Evolutionary conservation across 139 green algal genomes (phyloP).

Genomic region (Axilococcus clingmanii): DNA sequence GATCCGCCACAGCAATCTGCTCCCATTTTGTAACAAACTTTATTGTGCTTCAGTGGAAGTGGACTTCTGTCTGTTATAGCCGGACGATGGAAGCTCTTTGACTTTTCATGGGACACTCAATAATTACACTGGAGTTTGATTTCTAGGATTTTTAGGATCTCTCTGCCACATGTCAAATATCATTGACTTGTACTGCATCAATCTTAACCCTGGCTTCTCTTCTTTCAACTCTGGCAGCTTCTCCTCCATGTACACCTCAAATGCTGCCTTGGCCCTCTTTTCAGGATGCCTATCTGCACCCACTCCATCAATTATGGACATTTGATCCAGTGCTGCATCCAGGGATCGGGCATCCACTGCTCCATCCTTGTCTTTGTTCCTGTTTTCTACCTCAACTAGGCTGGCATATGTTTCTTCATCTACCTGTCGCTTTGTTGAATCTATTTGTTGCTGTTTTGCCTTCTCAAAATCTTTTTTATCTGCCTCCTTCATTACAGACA

Average conservation of each 20-base stretch:
- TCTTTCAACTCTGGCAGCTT: slow-evolving; percentile 45
- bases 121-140: slow-evolving; percentile 11
- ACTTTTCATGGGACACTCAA: too few relatives aligned
- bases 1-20: slow-evolving; percentile 11
- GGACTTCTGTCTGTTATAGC: too few relatives aligned
- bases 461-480: neutral
- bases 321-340: slow-evolving; percentile 43
- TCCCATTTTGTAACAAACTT: slow-evolving; percentile 10
- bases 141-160: slow-evolving; percentile 47
- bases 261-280: slow-evolving; percentile 63
- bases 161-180: slow-evolving; percentile 63
- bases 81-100: too few relatives aligned
- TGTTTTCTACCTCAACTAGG: slow-evolving; percentile 28
- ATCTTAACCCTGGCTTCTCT: slow-evolving; percentile 67
- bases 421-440: neutral
- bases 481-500: neutral
- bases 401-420: slow-evolving; percentile 3
- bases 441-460: neutral
- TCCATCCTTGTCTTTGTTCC: slow-evolving; percentile 30
- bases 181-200: slow-evolving; percentile 52
- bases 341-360: slow-evolving; percentile 34
- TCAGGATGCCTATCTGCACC: slow-evolving; percentile 53
- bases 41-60: too few relatives aligned
- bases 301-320: slow-evolving; percentile 29
- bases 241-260: slow-evolving; percentile 47